phyloP scores from a whole-genome alignment of 345 rosid genomes.

The Linum lewisii region DNA sequence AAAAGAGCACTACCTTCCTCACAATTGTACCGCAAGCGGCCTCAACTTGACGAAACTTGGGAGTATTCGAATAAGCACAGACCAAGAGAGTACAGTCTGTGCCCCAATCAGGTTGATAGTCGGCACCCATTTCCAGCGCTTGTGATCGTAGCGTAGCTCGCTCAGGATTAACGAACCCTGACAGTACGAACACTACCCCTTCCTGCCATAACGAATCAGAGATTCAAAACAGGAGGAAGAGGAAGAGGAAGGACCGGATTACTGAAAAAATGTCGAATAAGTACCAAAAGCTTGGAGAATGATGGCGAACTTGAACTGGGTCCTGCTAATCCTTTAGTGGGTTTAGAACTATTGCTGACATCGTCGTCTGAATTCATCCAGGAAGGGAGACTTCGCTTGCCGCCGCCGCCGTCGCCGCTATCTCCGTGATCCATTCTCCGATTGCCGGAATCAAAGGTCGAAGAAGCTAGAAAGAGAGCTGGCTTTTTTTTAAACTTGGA shows the following conservation, averaged over 20 bases:
- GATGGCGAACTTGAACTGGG: background rate
- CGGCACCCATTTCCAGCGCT: slow-evolving; percentile 86
- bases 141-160: slow-evolving; percentile 65
- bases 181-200: slow-evolving; percentile 72
- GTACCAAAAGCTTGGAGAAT: slow-evolving; percentile 5
- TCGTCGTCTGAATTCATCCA: background rate
- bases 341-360: background rate
- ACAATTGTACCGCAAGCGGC: slow-evolving; percentile 67
- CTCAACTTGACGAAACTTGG: slow-evolving; percentile 81
- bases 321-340: background rate
- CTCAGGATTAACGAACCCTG: slow-evolving; percentile 88
- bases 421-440: background rate
- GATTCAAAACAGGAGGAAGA: background rate
- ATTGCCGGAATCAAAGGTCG: too few species aligned
- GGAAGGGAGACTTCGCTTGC: slow-evolving; percentile 2
- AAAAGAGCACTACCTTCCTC: slow-evolving; percentile 41
- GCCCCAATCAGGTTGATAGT: slow-evolving; percentile 69
- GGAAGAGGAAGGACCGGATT: background rate
- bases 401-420: background rate
- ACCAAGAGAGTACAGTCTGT: slow-evolving; percentile 68
- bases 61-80: slow-evolving; percentile 83
- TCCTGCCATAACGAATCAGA: slow-evolving; percentile 42
- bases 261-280: background rate
- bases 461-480: too few species aligned
- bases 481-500: too few species aligned